These are phyloP conservation scores for Neocatenulostroma microsporum DNA, from an alignment of 2,329 filamentous ascomycete genomes.

Conservation along the genomic window DNA sequence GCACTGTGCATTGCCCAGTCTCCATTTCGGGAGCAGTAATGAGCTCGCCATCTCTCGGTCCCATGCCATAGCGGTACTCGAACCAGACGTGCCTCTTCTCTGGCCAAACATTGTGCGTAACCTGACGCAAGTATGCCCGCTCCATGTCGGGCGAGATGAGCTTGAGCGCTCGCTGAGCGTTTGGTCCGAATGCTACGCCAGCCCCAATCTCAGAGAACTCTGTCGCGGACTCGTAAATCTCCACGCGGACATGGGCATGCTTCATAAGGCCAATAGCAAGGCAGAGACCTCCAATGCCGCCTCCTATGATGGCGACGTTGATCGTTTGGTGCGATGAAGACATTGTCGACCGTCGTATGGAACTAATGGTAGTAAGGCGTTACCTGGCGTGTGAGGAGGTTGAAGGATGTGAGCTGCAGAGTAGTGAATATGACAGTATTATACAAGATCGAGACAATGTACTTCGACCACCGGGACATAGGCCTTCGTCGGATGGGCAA, in stretches of 20 bases:
- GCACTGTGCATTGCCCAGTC: conserved; percentile 35
- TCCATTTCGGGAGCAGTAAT: too few species aligned
- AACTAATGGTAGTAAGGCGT: too few species aligned
- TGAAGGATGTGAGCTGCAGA: too few species aligned
- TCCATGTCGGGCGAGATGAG: conserved; percentile 43
- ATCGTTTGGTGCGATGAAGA: too few species aligned
- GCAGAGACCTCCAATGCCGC: conserved; percentile 51
- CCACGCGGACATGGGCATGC: conserved; percentile 44
- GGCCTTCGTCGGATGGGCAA: too few species aligned
- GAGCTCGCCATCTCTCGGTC: too few species aligned
- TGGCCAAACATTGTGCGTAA: conserved; percentile 33
- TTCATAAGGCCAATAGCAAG: conserved; percentile 54
- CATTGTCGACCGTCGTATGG: too few species aligned
- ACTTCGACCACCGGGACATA: too few species aligned
- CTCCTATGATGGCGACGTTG: conserved; percentile 40
- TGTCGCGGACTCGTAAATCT: not conserved
- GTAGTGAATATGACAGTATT: too few species aligned
- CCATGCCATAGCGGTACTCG: conserved; percentile 35
- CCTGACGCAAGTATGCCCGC: conserved; percentile 37
- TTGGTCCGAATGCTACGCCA: conserved; percentile 50
- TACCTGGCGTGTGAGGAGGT: too few species aligned
- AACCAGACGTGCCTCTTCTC: conserved; percentile 36
- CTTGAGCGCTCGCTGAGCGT: conserved; percentile 47
- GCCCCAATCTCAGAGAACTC: conserved; percentile 46
- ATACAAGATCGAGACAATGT: too few species aligned